Percentiles rank a stretch among this genome's conserved stretches.
phyloP scores from a whole-genome alignment of 331 rosid genomes.

The Acacia concinna region DNA sequence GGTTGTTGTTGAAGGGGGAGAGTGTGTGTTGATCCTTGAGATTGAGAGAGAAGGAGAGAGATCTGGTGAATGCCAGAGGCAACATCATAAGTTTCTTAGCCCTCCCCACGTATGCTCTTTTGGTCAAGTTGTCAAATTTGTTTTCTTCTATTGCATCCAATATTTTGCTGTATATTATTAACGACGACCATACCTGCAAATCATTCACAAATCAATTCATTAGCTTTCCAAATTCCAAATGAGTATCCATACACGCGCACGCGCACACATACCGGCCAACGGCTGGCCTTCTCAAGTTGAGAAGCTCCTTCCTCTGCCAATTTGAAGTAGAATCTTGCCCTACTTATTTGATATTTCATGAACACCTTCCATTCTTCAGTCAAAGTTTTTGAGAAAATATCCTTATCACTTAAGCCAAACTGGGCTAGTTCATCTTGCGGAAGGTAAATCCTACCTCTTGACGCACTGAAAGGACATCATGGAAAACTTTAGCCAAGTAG shows the following conservation, averaged over 20 bases:
- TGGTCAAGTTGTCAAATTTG: slow-evolving; percentile 73
- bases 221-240: no score
- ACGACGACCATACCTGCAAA: slow-evolving; percentile 80
- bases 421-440: slow-evolving; percentile 93
- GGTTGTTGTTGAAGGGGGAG: slow-evolving; percentile 7
- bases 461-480: slow-evolving; percentile 48
- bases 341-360: slow-evolving; percentile 75
- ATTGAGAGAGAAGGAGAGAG: slow-evolving; percentile 55
- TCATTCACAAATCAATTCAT: slow-evolving; percentile 3
- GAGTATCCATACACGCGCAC: no score
- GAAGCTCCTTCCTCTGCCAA: slow-evolving; percentile 80
- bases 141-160: slow-evolving; percentile 79
- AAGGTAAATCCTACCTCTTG: slow-evolving; percentile 84
- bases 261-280: slow-evolving; percentile 78
- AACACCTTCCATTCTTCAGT: slow-evolving; percentile 69
- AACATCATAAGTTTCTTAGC: slow-evolving; percentile 59
- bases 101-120: slow-evolving; percentile 71
- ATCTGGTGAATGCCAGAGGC: slow-evolving; percentile 71
- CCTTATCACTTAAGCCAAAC: slow-evolving; percentile 63
- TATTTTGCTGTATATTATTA: slow-evolving; percentile 67
- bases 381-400: slow-evolving; percentile 65
- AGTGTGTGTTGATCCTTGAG: slow-evolving; percentile 31
- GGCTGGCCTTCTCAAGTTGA: slow-evolving; percentile 82
- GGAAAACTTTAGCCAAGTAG: background rate
- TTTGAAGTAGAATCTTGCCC: slow-evolving; percentile 77